Percentiles rank a stretch among this genome's conserved stretches.
Conservation (phyloP, 2,329 filamentous ascomycete species). For the Daldinia sp. region DNA sequence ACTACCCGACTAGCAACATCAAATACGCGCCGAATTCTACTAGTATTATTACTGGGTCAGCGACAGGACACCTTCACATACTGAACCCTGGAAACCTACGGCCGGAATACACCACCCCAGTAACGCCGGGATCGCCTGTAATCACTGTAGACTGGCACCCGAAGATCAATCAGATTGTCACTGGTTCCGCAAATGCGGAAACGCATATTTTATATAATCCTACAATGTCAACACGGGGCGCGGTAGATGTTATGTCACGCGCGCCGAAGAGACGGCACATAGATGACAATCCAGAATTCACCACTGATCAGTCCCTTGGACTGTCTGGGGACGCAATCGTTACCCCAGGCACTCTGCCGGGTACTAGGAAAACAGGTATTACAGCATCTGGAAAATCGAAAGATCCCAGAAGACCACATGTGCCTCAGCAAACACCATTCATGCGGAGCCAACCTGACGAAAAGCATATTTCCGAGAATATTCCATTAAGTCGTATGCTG, state of each 20-base stretch:
- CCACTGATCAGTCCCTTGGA: constrained; percentile 83
- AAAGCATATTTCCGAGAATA: constrained; percentile 87
- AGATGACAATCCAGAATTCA: constrained; percentile 89
- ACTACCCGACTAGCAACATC: constrained; percentile 88
- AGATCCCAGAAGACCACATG: constrained; percentile 86
- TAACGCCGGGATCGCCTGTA: constrained; percentile 86
- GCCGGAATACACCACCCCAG: constrained; percentile 84
- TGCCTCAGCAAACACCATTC: constrained; percentile 88
- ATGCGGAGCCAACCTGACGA: constrained; percentile 91
- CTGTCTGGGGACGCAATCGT: constrained; percentile 87
- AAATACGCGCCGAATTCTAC: constrained; percentile 86
- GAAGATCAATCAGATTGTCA: constrained; percentile 95
- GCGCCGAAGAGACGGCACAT: constrained; percentile 95
- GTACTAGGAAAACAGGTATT: constrained; percentile 73
- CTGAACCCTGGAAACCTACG: constrained; percentile 91
- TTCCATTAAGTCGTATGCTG: constrained; percentile 90
- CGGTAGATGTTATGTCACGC: constrained; percentile 89
- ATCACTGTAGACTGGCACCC: constrained; percentile 92
- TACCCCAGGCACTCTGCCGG: constrained; percentile 70
- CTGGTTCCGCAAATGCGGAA: constrained; percentile 90
- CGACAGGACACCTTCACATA: constrained; percentile 87
- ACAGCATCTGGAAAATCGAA: constrained; percentile 80
- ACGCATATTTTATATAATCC: constrained; percentile 93
- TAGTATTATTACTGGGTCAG: constrained; percentile 89
- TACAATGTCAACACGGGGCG: constrained; percentile 81